Evolutionary conservation across 495 filamentous ascomycete genomes (phyloP).

Genomic region (Penicillium paradoxum): DNA sequence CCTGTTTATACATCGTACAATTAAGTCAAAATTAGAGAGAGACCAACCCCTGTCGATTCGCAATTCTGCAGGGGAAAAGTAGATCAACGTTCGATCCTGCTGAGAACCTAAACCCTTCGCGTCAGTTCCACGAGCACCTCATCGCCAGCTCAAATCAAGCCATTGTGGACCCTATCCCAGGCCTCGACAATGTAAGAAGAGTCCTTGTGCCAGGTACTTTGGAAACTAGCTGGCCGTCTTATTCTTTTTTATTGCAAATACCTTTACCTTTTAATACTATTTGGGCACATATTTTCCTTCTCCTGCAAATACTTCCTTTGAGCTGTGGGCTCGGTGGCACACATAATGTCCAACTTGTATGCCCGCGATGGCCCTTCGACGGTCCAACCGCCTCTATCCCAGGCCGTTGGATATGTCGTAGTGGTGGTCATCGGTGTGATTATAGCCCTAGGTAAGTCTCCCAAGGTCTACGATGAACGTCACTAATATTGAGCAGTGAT

Average conservation of each 20-base stretch:
- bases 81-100: neutral
- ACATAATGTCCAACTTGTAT: conserved; percentile 14
- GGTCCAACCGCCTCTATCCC: conserved; percentile 32
- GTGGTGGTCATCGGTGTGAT: conserved; percentile 31
- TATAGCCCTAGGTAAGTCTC: conserved; percentile 24
- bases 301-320: neutral
- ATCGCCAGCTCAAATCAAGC: conserved; percentile 22
- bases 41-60: too few relatives aligned
- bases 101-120: neutral
- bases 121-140: conserved; percentile 24
- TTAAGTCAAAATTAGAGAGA: too few relatives aligned
- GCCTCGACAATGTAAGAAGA: neutral
- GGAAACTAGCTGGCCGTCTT: neutral
- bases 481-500: conserved; percentile 20
- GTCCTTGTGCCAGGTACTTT: neutral
- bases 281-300: neutral
- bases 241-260: neutral
- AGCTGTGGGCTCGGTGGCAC: neutral
- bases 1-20: too few relatives aligned
- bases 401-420: conserved; percentile 36
- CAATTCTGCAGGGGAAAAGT: neutral
- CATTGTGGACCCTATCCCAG: conserved; percentile 16
- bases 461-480: too few relatives aligned
- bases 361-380: conserved; percentile 17
- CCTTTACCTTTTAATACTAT: too few relatives aligned